These are phyloP conservation scores for Chenopodium berlandieri DNA, from an alignment of 148 eudicot genomes.

Conservation along the genomic window DNA sequence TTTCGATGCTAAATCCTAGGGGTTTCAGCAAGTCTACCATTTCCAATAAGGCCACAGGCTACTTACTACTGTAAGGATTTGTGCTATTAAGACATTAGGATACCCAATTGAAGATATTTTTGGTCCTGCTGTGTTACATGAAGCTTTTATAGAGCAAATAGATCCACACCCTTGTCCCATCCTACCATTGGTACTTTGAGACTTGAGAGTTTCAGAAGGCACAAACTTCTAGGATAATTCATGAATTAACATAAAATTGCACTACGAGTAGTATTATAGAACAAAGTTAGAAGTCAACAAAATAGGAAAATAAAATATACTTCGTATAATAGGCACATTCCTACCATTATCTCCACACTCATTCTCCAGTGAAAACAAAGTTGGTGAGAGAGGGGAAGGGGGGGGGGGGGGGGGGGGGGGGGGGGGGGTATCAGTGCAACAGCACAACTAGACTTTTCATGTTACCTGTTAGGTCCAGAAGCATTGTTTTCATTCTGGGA, in stretches of 20 bases:
- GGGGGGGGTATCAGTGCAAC: background rate
- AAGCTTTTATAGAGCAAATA: background rate
- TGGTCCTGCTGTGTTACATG: background rate
- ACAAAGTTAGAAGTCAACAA: background rate
- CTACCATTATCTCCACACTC: background rate
- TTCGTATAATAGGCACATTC: background rate
- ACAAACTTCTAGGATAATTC: background rate
- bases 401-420: background rate
- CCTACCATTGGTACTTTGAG: too few species aligned
- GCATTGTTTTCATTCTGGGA: constrained; percentile 16
- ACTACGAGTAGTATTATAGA: too few species aligned
- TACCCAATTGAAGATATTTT: background rate
- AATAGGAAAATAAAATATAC: background rate
- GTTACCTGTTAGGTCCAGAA: constrained; percentile 41
- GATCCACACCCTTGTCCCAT: background rate
- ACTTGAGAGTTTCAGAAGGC: background rate
- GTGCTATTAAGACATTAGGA: background rate
- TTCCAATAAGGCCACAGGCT: background rate
- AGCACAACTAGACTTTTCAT: background rate
- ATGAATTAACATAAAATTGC: too few species aligned
- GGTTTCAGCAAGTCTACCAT: background rate
- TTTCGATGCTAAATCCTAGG: background rate
- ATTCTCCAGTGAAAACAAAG: background rate
- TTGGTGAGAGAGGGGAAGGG: too few species aligned
- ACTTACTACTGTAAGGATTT: background rate